Evolutionary conservation across 2,329 filamentous ascomycete genomes (phyloP).

Genomic region (Fusarium sp.): DNA sequence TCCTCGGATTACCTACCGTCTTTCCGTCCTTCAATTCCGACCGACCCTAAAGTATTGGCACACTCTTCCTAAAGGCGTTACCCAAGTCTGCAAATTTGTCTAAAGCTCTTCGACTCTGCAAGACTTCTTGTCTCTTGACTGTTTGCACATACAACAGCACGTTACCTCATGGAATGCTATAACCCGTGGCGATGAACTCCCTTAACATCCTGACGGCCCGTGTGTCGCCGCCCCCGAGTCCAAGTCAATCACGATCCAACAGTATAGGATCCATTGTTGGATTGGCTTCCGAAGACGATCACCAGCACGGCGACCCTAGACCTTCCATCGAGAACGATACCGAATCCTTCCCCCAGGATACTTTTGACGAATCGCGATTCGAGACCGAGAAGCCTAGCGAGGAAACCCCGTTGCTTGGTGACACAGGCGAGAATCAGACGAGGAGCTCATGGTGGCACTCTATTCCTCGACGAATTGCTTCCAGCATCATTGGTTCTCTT

Average conservation of each 20-base stretch:
- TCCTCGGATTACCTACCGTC: slow-evolving; percentile 4
- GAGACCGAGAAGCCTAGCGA: slow-evolving; percentile 63
- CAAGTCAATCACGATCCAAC: slow-evolving; percentile 69
- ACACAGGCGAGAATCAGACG: slow-evolving; percentile 51
- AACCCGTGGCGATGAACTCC: slow-evolving; percentile 86
- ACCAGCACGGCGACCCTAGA: slow-evolving; percentile 45
- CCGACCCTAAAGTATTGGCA: background rate
- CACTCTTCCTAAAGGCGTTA: background rate
- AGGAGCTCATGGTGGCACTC: slow-evolving; percentile 63
- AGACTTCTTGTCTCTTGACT: slow-evolving; percentile 4
- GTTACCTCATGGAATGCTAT: slow-evolving; percentile 65
- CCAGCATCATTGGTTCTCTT: slow-evolving; percentile 79
- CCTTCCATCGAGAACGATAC: slow-evolving; percentile 51
- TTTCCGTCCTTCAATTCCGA: slow-evolving; percentile 12
- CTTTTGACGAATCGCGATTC: slow-evolving; percentile 52
- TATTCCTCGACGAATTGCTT: slow-evolving; percentile 76
- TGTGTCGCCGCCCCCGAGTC: slow-evolving; percentile 73
- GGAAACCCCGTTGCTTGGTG: slow-evolving; percentile 70
- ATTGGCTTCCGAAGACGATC: slow-evolving; percentile 56
- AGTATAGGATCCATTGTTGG: slow-evolving; percentile 67
- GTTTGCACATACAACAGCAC: slow-evolving; percentile 1
- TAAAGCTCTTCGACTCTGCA: background rate
- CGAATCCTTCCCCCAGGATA: slow-evolving; percentile 53
- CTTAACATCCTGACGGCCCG: slow-evolving; percentile 92
- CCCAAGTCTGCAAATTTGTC: background rate